A percentile compares a stretch with the other conserved stretches of the same genome.
Evolutionary conservation across 495 filamentous ascomycete species (phyloP).

Genomic region (Penicillium cinerascens): DNA sequence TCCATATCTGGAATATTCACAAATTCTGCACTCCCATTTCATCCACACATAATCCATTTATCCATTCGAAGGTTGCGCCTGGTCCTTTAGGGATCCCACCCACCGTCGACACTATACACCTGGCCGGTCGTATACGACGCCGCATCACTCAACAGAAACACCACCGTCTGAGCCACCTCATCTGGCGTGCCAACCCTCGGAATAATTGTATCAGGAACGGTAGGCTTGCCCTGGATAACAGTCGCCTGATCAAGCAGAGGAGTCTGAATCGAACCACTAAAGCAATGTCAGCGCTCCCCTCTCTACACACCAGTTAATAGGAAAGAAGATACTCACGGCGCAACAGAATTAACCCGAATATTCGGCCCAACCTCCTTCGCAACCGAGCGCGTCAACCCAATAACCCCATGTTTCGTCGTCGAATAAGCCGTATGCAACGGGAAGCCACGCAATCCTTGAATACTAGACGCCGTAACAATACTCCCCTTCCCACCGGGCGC

Average conservation of each 20-base stretch:
- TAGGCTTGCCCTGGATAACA: constrained; percentile 32
- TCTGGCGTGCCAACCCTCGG: constrained; percentile 41
- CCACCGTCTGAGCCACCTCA: constrained; percentile 52
- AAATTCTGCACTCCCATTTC: background rate
- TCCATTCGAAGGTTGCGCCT: too few species aligned
- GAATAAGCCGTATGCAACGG: constrained; percentile 50
- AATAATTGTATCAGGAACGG: constrained; percentile 38
- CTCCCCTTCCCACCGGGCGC: constrained; percentile 36
- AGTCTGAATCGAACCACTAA: constrained; percentile 53
- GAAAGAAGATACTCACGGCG: constrained; percentile 40
- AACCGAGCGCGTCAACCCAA: constrained; percentile 55
- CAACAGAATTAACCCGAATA: constrained; percentile 58
- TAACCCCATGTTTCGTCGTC: constrained; percentile 56
- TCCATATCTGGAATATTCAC: background rate
- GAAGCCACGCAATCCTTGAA: constrained; percentile 51
- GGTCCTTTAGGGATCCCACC: constrained; percentile 27
- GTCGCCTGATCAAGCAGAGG: constrained; percentile 40
- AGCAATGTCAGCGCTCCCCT: background rate
- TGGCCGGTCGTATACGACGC: constrained; percentile 52
- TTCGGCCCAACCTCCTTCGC: constrained; percentile 55
- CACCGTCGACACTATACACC: constrained; percentile 42
- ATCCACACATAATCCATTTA: background rate
- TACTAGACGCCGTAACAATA: constrained; percentile 59
- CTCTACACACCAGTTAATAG: background rate
- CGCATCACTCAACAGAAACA: constrained; percentile 55